Percentiles rank a stretch among this genome's conserved stretches.
Evolutionary conservation across 306 rosid genomes (phyloP).

Genomic region (Cucumis melo): DNA sequence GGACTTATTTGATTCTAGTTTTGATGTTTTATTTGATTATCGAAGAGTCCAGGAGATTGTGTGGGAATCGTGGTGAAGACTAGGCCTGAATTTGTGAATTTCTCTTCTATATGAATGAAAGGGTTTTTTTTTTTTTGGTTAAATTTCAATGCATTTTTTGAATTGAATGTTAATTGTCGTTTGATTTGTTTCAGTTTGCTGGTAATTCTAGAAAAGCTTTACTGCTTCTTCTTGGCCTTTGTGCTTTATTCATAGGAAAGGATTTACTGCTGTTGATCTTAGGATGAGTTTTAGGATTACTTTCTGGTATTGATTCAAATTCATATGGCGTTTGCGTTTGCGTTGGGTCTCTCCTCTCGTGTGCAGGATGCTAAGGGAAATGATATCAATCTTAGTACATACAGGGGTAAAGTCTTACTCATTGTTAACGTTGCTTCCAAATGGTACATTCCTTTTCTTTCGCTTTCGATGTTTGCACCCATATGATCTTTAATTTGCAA

Average conservation of each 20-base stretch:
- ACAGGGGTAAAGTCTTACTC: conserved; percentile 60
- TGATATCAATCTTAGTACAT: conserved; percentile 42
- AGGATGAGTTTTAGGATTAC: not conserved
- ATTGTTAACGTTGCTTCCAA: conserved; percentile 88
- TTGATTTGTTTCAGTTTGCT: not conserved
- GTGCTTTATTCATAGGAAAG: not conserved
- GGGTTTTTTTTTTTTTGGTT: not conserved
- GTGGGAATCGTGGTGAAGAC: not conserved
- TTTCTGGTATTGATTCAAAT: not conserved
- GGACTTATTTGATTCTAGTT: not conserved
- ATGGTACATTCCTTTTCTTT: conserved; percentile 34
- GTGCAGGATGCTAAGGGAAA: conserved; percentile 64
- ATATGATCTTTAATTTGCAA: not conserved
- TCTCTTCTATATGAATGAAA: not conserved
- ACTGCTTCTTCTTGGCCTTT: not conserved
- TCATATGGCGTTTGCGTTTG: not conserved
- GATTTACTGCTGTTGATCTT: not conserved
- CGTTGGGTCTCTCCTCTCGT: not conserved
- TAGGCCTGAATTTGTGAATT: not conserved
- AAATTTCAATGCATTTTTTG: not conserved
- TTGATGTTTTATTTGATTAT: not conserved
- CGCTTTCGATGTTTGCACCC: not conserved
- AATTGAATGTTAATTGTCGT: not conserved
- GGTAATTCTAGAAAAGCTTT: not conserved
- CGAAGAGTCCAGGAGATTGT: not conserved